Conservation (phyloP, 495 filamentous ascomycete genomes). For the Penicillium maclennaniae region DNA sequence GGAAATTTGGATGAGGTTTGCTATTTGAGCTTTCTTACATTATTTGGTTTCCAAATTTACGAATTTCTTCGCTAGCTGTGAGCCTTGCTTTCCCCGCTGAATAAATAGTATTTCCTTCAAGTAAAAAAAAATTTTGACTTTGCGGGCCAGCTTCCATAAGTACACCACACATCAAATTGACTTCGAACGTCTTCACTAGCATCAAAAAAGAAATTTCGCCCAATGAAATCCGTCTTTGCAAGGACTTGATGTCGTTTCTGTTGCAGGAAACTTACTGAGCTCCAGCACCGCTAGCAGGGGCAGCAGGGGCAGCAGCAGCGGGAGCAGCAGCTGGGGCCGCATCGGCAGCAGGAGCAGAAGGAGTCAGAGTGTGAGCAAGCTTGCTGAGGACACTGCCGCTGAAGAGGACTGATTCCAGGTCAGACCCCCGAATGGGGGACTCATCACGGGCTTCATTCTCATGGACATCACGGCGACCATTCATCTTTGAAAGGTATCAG, state of each 20-base stretch:
- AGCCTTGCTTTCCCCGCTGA: background rate
- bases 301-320: too few relatives aligned
- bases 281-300: background rate
- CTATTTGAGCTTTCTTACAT: too few relatives aligned
- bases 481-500: slow-evolving; percentile 18
- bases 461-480: slow-evolving; percentile 14
- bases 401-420: slow-evolving; percentile 16
- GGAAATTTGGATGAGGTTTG: too few relatives aligned
- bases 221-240: background rate
- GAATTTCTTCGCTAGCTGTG: background rate
- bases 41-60: background rate
- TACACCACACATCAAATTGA: slow-evolving; percentile 10
- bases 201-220: background rate
- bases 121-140: slow-evolving; percentile 7
- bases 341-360: background rate
- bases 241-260: background rate
- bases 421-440: slow-evolving; percentile 22
- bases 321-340: too few relatives aligned
- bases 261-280: background rate
- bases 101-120: background rate
- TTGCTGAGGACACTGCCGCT: slow-evolving; percentile 18
- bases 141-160: slow-evolving; percentile 3
- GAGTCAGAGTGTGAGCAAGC: slow-evolving; percentile 11
- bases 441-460: slow-evolving; percentile 10
- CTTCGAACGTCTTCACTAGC: background rate